Base-by-base conservation (phyloP, 2,329 filamentous ascomycete species). In the Colletotrichum acutatum region DNA sequence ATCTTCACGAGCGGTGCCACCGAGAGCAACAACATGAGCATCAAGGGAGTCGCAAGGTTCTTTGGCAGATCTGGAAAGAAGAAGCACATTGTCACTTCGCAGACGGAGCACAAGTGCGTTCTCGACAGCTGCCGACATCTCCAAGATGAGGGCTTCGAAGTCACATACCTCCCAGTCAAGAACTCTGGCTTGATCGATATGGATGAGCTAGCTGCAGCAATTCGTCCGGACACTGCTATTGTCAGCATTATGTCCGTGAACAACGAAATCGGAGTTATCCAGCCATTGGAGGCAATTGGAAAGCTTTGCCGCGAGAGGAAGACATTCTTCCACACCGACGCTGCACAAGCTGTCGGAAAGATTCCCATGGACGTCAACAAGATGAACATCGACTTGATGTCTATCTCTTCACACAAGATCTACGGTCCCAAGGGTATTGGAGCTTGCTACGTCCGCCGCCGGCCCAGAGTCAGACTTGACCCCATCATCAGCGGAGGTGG, bases 211-310 rank as follows among this genome's bases (percentile, higher is more conserved):
- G 93, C 97, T 84, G 93, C 92, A 26, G 95, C 96, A 28, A 97
- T 99, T 75, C 91, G 94, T 74, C 95, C 95, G 0, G 95, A 98
- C 74, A 99, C 97, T 16, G 92, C 91, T 56, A 86, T 99, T 34
- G 95, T 98, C 83, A 98, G 95, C 80, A 94, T 99, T 83, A 99
- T 99, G 97, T 92, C 97, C 0, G 97, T 99, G 79, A 99, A 99
- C 87, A 99, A 99, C 83, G 97, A 99, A 85, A 98, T 99, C 79
- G 97, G 97, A 80, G 97, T 99, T n/a, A 97, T 99, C 71, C 97
- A 99, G 83, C 97, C 97, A 0, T 85, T 99, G 71, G 94, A 95
- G 78, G 91, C 98, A 85, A 99, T 99, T 81, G 97, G 97, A 79
- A 93, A 93, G 84, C 87, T 99, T 16, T 99, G 97, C 84, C 91